Conservation (phyloP, 306 rosid genomes). For the Fragaria ananassa region DNA sequence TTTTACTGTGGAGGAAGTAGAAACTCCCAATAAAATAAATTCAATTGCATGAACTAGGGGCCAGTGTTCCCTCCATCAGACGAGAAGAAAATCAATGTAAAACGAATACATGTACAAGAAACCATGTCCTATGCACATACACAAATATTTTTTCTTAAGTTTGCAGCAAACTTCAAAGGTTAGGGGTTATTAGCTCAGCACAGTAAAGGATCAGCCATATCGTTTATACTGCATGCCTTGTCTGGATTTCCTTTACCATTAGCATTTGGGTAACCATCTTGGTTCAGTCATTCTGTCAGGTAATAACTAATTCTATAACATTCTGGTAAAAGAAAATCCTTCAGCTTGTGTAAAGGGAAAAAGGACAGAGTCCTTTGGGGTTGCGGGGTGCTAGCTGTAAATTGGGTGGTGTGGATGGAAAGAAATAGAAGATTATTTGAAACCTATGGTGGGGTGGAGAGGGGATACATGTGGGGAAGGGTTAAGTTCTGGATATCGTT, state of each 20-base stretch:
- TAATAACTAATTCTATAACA: neutral
- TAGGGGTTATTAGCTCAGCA: neutral
- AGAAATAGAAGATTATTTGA: too few species aligned
- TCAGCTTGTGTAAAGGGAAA: too few species aligned
- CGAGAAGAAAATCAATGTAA: neutral
- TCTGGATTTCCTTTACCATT: slow-evolving; percentile 1
- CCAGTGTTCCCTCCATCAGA: neutral
- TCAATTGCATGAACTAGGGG: neutral
- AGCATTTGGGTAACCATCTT: neutral
- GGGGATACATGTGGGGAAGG: too few species aligned
- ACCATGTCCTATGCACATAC: neutral
- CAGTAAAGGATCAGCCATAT: neutral
- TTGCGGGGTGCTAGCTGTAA: too few species aligned
- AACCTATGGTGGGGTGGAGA: too few species aligned
- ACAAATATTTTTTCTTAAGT: neutral
- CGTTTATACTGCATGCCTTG: neutral
- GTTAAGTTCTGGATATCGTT: too few species aligned
- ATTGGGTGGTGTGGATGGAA: too few species aligned
- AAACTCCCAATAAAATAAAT: neutral
- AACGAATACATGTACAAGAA: neutral
- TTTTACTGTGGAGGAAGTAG: slow-evolving; percentile 10
- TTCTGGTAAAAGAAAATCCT: too few species aligned
- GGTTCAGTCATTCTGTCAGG: neutral
- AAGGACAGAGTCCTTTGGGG: too few species aligned
- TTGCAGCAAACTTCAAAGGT: neutral